Evolutionary conservation across 2,329 filamentous ascomycete species (phyloP), one percentile per base, ranked within the genome.

Genomic region (Neofusicoccum cordaticola): DNA sequence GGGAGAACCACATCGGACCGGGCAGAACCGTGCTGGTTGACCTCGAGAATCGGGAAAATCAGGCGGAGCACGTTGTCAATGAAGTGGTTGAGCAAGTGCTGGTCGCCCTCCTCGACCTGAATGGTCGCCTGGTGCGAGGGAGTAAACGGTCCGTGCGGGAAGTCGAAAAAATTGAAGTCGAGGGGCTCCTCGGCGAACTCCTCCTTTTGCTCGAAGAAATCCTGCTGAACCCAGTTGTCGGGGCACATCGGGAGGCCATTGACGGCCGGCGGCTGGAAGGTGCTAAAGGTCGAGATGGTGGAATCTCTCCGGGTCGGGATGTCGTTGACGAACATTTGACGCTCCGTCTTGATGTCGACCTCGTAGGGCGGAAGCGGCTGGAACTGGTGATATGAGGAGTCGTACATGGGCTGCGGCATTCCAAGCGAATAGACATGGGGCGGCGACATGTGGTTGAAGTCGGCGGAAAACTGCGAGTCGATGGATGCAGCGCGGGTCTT

Each of bases 311-410:
- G 83, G 13, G 93, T 90, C 4, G 92, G 92, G 64, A 97, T 85
- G 74, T 97, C 91, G 72, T 97, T 92, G 78, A 97, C 88, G 77
- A 91, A 97, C 83, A 96, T 93, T 71, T 97, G 92, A 68, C 92
- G 86, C 81, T 97, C 94, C 1, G 93, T 97, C 84, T 94, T 96
- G 81, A 98, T 90, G 76, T 97, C 94, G 67, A 97, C 89, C 78
- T 97, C 94, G 75, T 96, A 97, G 0, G 93, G 92, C 19, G 90
- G 86, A 68, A 85, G 90, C 62, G 84, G 82, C 11, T 71, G 79
- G 72, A 74, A 83, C n/a, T 56, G 52, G 15, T 35, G 45, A 15
- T 61, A 66, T 13, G 63, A 78, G 39, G 78, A 75, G 9, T 73
- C 70, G 66, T 76, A 77, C 68, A 77, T 75, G 57, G 79, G 79